A percentile compares a stretch with the other conserved stretches of the same genome.
These are phyloP conservation scores for Tolypocladium pustulatum DNA, from an alignment of 2,329 filamentous ascomycete genomes.

Conservation along the genomic window DNA sequence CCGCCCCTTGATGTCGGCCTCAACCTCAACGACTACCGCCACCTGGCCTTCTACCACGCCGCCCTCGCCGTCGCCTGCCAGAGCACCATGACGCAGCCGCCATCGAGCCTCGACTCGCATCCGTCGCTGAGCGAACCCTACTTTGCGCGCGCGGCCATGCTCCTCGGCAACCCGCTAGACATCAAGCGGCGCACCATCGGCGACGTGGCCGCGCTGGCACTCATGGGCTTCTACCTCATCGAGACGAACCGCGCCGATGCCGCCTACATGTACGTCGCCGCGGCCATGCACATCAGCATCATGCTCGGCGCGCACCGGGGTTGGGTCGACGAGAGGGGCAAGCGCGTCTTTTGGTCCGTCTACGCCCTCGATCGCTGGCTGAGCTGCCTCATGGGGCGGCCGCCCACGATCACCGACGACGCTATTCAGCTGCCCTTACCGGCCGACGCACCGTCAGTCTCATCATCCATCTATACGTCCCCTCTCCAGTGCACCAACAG, in stretches of 20 bases:
- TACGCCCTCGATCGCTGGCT: constrained; percentile 39
- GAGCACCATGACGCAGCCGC: constrained; percentile 4
- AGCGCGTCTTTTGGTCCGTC: constrained; percentile 40
- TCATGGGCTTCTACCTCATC: constrained; percentile 38
- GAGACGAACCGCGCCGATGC: constrained; percentile 38
- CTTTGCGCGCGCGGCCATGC: constrained; percentile 30
- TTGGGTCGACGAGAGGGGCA: constrained; percentile 30
- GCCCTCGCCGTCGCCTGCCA: constrained; percentile 29
- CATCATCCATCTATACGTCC: neutral
- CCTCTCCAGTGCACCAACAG: neutral
- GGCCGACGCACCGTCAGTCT: constrained; percentile 27
- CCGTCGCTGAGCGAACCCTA: constrained; percentile 29
- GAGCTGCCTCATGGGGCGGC: constrained; percentile 38
- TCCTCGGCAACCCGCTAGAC: constrained; percentile 37
- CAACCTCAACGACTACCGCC: constrained; percentile 19
- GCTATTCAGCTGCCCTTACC: constrained; percentile 33
- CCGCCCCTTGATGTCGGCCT: constrained; percentile 9
- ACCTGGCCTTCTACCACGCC: constrained; percentile 33
- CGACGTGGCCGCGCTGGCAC: constrained; percentile 31
- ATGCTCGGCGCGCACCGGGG: constrained; percentile 37
- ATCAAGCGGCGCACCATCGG: constrained; percentile 26
- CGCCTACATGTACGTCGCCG: constrained; percentile 35
- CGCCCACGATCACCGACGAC: constrained; percentile 34
- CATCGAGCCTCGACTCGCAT: constrained; percentile 15
- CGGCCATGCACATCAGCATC: constrained; percentile 36